Base-by-base conservation (phyloP, 1,284 basidiomycete species). In the Marasmius fiardii region DNA sequence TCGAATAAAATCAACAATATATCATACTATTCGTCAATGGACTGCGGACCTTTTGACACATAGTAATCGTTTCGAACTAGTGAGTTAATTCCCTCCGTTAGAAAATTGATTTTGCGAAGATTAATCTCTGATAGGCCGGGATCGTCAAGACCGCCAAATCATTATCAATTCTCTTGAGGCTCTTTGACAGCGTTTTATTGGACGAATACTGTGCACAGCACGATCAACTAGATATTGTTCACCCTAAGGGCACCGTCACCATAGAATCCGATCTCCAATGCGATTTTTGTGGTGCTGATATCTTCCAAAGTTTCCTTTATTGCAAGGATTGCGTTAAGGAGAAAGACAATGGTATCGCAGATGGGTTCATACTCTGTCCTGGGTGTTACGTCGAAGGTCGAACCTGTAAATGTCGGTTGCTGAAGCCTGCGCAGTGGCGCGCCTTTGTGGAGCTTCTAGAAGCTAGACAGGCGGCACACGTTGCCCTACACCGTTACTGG, bases 261-360 rank as follows among this genome's bases (percentile, higher is more conserved):
- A 57, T 59, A n/a, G 45, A 45, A 7, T 33, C 43, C 1, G 63
- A 69, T 57, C 52, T 71, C n/a, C 67, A 68, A 1, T 92, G 90
- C 64, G 88, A 92, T 65, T 90, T 88, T 66, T 92, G 89, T 61
- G 83, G 82, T 12, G 80, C 79, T 1, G 89, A 92, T 63, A 81
- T 92, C 55, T 92, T 91, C 61, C 84, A 89, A 61, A 85, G 85
- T 58, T 90, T 85, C 65, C 88, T 92, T 60, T 83, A 87, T 64
- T 92, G 89, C 63, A 61, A 65, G 5, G 54, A 61, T 0, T 86
- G 86, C 61, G 60, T 67, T 16, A 53, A 53, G 24, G 61, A 59
- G 14, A 49, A 39, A n/a, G 54, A 52, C 18, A 56, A 65, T 18
- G 60, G 61, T 12, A 62, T 66, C 35, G 78, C 73, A 2, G 74